Base-by-base conservation (phyloP, 352 stramenopile genomes). In the Elongisporangium prolatum region DNA sequence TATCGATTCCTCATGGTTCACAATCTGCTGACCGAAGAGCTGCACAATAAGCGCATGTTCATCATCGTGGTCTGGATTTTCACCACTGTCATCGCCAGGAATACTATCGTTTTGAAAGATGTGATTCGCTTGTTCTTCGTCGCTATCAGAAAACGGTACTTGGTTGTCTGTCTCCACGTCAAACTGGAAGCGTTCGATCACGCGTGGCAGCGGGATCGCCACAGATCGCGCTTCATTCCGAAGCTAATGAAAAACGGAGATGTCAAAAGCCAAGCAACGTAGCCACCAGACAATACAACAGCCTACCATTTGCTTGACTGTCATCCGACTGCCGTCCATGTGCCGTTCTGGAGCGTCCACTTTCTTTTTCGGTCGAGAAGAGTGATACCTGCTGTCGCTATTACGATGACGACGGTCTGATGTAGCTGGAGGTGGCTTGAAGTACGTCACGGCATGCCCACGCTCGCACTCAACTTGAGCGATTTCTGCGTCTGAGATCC, bases 301-400 rank as follows among this genome's bases (percentile, higher is more conserved):
- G n/a, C 50, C 37, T 65, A 80, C 74, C 57, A 87, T 69, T 67
- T 90, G 69, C 59, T 73, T 82, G 37, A 80, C 64, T 1, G 80
- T 90, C 77, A 88, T 84, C 37, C 77, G 74, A 52, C 74, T 88
- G 18, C 80, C 80, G 40, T 90, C 80, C 40, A 84, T 84, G 13
- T 66, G 60, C 2, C 71, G 65, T 34, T 67, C 34, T 21, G 55
- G 34, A 60, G 13, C 50, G 48, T 49, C 22, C 37, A 40, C 28
- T 13, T 14, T 40, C 28, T 40, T 40, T 7, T 34, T 34, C 3
- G 3, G 24, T 34, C 24, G 4, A 40, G 8, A 34, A 34, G 25
- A 34, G 25, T 8, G 25, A 34, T 34, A 13, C 9, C 9, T 40
- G 28, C 28, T 40, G 28, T 9, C 8, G 28, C 28, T 40, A 13